Evolutionary conservation across 2,329 filamentous ascomycete species (phyloP).

Genomic region (Lecanoromycetidae sp.): DNA sequence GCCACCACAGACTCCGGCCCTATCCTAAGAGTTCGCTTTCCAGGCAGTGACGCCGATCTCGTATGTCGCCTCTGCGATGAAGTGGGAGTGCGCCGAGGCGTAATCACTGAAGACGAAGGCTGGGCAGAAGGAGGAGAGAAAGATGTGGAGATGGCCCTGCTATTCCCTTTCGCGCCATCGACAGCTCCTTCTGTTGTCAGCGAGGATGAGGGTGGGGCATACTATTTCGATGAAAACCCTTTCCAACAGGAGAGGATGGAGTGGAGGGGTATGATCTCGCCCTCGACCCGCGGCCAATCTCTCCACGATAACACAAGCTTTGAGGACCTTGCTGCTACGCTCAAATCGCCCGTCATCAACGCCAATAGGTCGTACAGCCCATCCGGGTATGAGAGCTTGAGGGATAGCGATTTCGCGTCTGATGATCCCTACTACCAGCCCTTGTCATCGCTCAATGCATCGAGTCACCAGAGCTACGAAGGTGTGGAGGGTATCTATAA

Average conservation of each 20-base stretch:
- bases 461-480: no score
- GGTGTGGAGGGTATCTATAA: conserved; percentile 53
- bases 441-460: conserved; percentile 20
- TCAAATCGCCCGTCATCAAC: conserved; percentile 18
- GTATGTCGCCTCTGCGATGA: conserved; percentile 79
- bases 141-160: conserved; percentile 61
- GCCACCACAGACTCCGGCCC: conserved; percentile 46
- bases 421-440: conserved; percentile 19
- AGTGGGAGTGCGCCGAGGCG: conserved; percentile 67
- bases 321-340: conserved; percentile 28
- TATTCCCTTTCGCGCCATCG: conserved; percentile 75
- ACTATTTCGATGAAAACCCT: conserved; percentile 22
- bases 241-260: conserved; percentile 36
- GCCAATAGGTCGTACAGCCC: conserved; percentile 32
- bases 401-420: conserved; percentile 40
- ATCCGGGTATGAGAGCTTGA: conserved; percentile 47
- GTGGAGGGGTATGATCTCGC: conserved; percentile 47
- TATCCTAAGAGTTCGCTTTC: conserved; percentile 67
- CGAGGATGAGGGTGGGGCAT: conserved; percentile 12
- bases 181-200: conserved; percentile 32
- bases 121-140: conserved; percentile 43
- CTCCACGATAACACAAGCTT: conserved; percentile 28
- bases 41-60: conserved; percentile 72
- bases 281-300: conserved; percentile 27
- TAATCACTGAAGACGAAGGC: conserved; percentile 64